Evolutionary conservation across 345 rosid genomes (phyloP), one percentile per base, ranked within the genome.

Genomic region (Eucalyptus decipiens): DNA sequence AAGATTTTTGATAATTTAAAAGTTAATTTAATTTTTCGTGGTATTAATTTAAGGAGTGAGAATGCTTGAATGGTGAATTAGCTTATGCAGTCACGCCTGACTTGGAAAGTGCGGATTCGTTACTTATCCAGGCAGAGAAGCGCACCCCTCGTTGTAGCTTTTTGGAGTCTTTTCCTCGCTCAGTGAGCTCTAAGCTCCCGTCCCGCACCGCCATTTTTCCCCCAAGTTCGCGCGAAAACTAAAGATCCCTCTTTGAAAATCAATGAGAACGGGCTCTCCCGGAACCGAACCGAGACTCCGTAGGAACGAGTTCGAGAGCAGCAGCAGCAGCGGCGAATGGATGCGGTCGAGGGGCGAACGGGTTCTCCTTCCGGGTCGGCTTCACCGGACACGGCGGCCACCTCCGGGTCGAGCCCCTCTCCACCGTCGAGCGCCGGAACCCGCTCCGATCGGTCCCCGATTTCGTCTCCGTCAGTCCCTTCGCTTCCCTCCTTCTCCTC

Each of bases 381-480:
- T 94, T 97, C 93, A 94, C 99, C 88, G 99, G 99, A 85, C 92
- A 96, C 92, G 94, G 95, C 83, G 99, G 98, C 89, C 99, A 97
- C 92, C 99, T 96, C 91, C 91, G 98, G 60, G 93, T 97, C 81
- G 97, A 97, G 94, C 99, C 99, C 89, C 91, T 97, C 62, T 93
- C 95, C 89, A 92, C 96, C 40, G 95, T 88, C 88, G 99, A 97
- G 93, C 92, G 95, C 86, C 26, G 91, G 87, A 91, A 95, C 89
- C 95, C 97, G 88, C 90, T 94, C 87, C 96, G 93, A 51, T 92
- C 97, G 30, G 96, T 97, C 69, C 98, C 98, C 54, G 98, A 97
- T 91, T 97, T 97, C 90, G 89, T 97, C 81, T 94, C 94, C 52
- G 99, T 97, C 89, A 91, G 96, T 88, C 24, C 23, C 85, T 76